Conservation (phyloP, 2,329 filamentous ascomycete species). For the Dothideomycetidae sp. region DNA sequence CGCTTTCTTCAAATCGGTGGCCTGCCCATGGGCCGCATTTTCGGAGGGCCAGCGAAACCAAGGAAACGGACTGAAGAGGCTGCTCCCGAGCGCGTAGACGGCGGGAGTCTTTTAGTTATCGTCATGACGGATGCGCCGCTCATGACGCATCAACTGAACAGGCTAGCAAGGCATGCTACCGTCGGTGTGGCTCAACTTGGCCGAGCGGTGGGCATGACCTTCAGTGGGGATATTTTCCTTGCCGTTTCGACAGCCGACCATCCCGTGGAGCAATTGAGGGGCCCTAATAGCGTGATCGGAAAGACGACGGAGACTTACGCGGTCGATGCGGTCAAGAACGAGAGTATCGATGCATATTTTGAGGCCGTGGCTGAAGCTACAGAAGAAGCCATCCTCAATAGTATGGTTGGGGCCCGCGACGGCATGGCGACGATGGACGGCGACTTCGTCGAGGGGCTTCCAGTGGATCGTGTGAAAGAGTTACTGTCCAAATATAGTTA, state of each 20-base stretch:
- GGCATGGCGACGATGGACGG: conserved; percentile 42
- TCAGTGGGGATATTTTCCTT: conserved; percentile 52
- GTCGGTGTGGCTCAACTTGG: conserved; percentile 48
- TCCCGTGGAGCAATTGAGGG: conserved; percentile 12
- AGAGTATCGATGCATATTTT: conserved; percentile 47
- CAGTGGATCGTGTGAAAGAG: conserved; percentile 32
- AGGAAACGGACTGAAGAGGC: conserved; percentile 1
- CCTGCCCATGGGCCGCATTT: conserved; percentile 45
- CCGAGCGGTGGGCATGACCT: conserved; percentile 39
- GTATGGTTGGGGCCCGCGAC: conserved; percentile 43
- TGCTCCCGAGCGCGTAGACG: conserved; percentile 28
- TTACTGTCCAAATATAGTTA: conserved; percentile 30
- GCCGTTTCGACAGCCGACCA: conserved; percentile 46
- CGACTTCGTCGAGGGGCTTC: conserved; percentile 36
- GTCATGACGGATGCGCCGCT: conserved; percentile 47
- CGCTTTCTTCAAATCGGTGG: conserved; percentile 45
- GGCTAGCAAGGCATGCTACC: conserved; percentile 46
- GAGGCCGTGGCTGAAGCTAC: conserved; percentile 48
- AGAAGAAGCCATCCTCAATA: conserved; percentile 53
- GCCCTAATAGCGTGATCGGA: neutral
- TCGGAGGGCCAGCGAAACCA: conserved; percentile 19
- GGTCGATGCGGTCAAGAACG: conserved; percentile 40
- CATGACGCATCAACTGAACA: conserved; percentile 41
- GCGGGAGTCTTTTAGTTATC: conserved; percentile 48
- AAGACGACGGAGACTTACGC: conserved; percentile 31